These are phyloP conservation scores for Miscanthus lutarioriparius DNA, from an alignment of 176 grass and related monocot genomes.

Conservation along the genomic window DNA sequence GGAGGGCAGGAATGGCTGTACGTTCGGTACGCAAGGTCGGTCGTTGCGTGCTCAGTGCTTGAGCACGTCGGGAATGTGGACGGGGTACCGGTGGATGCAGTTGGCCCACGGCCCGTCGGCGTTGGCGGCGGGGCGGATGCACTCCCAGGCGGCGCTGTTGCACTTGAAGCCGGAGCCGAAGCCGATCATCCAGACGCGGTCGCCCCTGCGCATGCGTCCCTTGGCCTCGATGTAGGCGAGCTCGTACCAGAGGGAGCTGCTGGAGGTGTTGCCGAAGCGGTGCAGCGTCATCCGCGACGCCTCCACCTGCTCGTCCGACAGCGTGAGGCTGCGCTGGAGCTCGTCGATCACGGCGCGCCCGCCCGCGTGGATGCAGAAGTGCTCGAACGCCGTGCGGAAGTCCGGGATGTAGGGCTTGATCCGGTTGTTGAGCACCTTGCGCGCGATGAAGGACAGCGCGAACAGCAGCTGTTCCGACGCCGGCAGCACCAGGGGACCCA, in stretches of 20 bases:
- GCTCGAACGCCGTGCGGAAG: slow-evolving; percentile 86
- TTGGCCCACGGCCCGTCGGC: slow-evolving; percentile 50
- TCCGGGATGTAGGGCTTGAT: slow-evolving; percentile 82
- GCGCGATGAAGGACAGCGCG: slow-evolving; percentile 50
- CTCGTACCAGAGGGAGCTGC: slow-evolving; percentile 75
- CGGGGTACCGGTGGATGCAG: slow-evolving; percentile 55
- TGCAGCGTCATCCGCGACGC: slow-evolving; percentile 79
- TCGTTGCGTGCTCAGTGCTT: slow-evolving; percentile 21
- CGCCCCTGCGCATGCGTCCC: slow-evolving; percentile 44
- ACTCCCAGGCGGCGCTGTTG: slow-evolving; percentile 90
- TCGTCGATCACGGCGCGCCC: slow-evolving; percentile 92
- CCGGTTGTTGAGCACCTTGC: slow-evolving; percentile 38
- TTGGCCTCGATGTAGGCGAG: slow-evolving; percentile 74
- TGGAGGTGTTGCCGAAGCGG: slow-evolving; percentile 69
- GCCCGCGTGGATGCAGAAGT: slow-evolving; percentile 96
- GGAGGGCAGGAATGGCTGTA: background rate
- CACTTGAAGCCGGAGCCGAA: slow-evolving; percentile 89
- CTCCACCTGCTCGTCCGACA: slow-evolving; percentile 72
- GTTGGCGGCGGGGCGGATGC: slow-evolving; percentile 41
- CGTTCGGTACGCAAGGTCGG: too few relatives aligned
- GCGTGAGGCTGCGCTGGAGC: slow-evolving; percentile 64
- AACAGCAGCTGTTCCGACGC: slow-evolving; percentile 69
- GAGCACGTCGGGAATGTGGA: slow-evolving; percentile 61
- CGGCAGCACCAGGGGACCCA: slow-evolving; percentile 61
- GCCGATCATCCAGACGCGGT: slow-evolving; percentile 66